Base-by-base conservation (phyloP, 169 alveolate genomes). In the Plasmodium blacklocki region DNA sequence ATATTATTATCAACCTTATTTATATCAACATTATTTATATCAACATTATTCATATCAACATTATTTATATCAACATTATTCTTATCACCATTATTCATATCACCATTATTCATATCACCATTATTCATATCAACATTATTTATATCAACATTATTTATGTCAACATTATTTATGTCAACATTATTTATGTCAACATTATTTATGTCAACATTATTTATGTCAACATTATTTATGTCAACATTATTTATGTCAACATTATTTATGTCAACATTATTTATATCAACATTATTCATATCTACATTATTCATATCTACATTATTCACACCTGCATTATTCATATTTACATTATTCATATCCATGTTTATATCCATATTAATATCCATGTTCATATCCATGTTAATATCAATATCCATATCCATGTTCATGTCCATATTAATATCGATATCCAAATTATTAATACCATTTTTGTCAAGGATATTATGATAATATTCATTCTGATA, bases 381-480 rank as follows among this genome's bases (percentile, higher is more conserved):
- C 14, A 43, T 52, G 2, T 59, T 14, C 59, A 19, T 21, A 15
- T 74, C 64, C 14, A 43, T 52, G 2, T 59, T 14, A 47, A 21
- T n/a, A 2, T 8, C 71, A 8, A 32, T 9, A 12, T 2, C 21
- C 21, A 15, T 12, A 14, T 56, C 64, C 2, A 56, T 56, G 21
- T 56, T 14, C 45, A 32, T 32, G 9, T 32, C 45, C 45, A 32
- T 32, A 32, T 32, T 32, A 32, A 32, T 32, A 32, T 32, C 45
- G 8, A 32, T 32, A 12, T 56, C 21, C 9, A 32, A 32, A 32
- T 56, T 56, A 56, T 14, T 56, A 12, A 56, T 56, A 9, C 15
- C 45, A 60, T 60, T 74, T 74, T 60, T 74, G 29, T 32, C 45
- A 74, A 74, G 62, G 5, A 73, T 39, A 47, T 64, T 21, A 18